These are phyloP conservation scores for Geosmithia putterillii DNA, from an alignment of 2,329 filamentous ascomycete species.

Conservation along the genomic window DNA sequence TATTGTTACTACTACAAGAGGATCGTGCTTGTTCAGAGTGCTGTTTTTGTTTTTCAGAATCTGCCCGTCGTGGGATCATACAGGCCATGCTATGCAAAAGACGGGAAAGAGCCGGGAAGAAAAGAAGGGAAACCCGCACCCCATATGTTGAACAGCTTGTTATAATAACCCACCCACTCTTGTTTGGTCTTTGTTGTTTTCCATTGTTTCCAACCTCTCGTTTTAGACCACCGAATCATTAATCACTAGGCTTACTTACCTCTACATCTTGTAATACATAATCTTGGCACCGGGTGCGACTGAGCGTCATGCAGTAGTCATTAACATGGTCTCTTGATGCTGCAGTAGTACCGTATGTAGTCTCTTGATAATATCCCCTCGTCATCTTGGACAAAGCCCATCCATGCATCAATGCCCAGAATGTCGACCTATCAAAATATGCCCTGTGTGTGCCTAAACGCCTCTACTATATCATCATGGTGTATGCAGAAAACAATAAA, in stretches of 20 bases:
- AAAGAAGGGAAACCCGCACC: not conserved
- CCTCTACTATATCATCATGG: not conserved
- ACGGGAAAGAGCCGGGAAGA: not conserved
- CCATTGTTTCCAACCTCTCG: not conserved
- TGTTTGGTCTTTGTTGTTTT: not conserved
- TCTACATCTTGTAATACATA: not conserved
- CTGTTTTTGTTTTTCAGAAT: not conserved
- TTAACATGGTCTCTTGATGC: too few relatives aligned
- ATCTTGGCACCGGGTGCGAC: not conserved
- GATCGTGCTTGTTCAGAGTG: not conserved
- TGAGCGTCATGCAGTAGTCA: not conserved
- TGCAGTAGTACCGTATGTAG: too few relatives aligned
- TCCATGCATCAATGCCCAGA: not conserved
- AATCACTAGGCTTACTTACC: not conserved
- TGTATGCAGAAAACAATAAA: not conserved
- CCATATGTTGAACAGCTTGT: not conserved
- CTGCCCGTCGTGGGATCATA: not conserved
- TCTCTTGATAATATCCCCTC: not conserved
- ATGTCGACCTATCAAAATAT: not conserved
- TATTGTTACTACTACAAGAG: not conserved
- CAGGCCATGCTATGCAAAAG: not conserved
- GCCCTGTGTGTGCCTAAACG: not conserved
- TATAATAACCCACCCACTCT: not conserved
- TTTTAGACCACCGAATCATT: not conserved
- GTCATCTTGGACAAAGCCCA: not conserved